phyloP scores from a whole-genome alignment of 2,329 filamentous ascomycete genomes.

The Capronia epimyces region DNA sequence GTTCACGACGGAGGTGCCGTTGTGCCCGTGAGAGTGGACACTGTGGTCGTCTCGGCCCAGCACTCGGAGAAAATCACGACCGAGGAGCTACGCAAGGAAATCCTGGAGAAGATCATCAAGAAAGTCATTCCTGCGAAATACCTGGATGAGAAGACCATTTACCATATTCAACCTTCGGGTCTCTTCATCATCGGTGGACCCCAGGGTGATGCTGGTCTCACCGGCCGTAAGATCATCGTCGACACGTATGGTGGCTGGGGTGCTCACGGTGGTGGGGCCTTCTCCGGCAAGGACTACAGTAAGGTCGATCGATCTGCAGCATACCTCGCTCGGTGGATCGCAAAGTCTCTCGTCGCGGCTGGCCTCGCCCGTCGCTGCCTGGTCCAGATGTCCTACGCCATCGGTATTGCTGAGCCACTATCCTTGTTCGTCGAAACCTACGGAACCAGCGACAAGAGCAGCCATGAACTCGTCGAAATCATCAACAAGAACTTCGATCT shows the following conservation, averaged over 20 bases:
- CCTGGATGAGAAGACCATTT: conserved; percentile 86
- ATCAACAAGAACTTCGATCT: conserved; percentile 96
- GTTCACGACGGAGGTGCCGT: conserved; percentile 93
- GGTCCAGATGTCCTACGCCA: conserved; percentile 98
- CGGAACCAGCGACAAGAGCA: conserved; percentile 83
- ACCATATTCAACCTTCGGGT: conserved; percentile 98
- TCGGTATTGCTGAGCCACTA: conserved; percentile 95
- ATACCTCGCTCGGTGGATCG: conserved; percentile 96
- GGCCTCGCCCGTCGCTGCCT: conserved; percentile 86
- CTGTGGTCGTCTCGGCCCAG: conserved; percentile 93
- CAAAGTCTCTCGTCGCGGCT: conserved; percentile 90
- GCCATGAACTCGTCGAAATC: conserved; percentile 90
- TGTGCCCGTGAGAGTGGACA: conserved; percentile 86
- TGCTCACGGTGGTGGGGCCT: conserved; percentile 98
- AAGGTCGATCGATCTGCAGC: conserved; percentile 98
- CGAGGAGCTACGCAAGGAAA: conserved; percentile 87
- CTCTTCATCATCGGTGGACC: conserved; percentile 99
- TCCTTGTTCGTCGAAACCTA: conserved; percentile 98
- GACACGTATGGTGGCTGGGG: conserved; percentile 99
- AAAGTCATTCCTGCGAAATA: conserved; percentile 87
- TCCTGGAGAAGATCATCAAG: conserved; percentile 96
- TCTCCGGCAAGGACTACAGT: conserved; percentile 99
- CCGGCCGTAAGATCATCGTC: conserved; percentile 98
- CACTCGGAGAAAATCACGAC: conserved; percentile 84
- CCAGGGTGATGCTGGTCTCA: conserved; percentile 97